Percentiles rank a stretch among this genome's conserved stretches.
Conservation (phyloP, 1,284 basidiomycete genomes). For the Schizophyllum amplum region DNA sequence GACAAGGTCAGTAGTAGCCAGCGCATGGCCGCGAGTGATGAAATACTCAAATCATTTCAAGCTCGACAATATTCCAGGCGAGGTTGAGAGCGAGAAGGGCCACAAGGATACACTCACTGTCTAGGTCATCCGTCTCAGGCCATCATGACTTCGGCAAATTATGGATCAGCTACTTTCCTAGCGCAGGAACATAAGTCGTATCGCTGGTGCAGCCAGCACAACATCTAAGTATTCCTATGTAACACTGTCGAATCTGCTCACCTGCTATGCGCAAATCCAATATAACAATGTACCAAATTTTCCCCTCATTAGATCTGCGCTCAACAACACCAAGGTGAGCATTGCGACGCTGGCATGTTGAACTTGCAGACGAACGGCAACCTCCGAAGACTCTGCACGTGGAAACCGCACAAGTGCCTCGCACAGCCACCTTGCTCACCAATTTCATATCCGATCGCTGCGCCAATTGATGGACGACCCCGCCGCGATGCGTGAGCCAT, state of each 20-base stretch:
- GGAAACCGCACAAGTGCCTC: background rate
- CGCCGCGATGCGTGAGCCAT: background rate
- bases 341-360: too few species aligned
- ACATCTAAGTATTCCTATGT: background rate
- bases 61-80: slow-evolving; percentile 68
- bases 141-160: too few species aligned
- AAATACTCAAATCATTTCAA: slow-evolving; percentile 17
- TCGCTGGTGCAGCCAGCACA: background rate
- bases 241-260: background rate
- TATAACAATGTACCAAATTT: too few species aligned
- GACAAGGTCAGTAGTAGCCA: slow-evolving; percentile 52
- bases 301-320: too few species aligned
- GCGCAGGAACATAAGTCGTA: background rate
- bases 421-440: background rate
- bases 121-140: too few species aligned
- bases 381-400: background rate
- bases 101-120: slow-evolving; percentile 28
- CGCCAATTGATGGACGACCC: background rate
- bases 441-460: background rate
- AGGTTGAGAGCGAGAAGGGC: slow-evolving; percentile 51
- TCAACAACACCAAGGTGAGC: too few species aligned
- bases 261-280: too few species aligned
- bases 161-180: too few species aligned
- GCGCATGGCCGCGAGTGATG: background rate
- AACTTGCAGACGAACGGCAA: too few species aligned